Evolutionary conservation across 2,329 filamentous ascomycete species (phyloP).

Genomic region (Thermoascus crustaceus): DNA sequence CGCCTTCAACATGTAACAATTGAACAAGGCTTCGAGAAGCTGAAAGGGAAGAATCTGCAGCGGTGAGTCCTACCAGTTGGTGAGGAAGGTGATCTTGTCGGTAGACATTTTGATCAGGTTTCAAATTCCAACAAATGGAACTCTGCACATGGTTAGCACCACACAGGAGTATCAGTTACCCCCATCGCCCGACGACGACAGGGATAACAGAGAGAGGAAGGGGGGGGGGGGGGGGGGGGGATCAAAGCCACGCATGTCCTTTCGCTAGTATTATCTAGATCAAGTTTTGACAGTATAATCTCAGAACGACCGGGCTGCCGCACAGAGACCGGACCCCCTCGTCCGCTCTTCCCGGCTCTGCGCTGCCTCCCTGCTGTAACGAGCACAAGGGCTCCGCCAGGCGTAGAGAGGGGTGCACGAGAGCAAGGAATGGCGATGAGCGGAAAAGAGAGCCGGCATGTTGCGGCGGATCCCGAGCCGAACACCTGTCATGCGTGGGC

Average conservation of each 20-base stretch:
- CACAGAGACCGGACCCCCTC: constrained; percentile 14
- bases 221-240: constrained; percentile 27
- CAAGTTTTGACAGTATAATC: constrained; percentile 76
- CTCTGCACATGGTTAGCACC: constrained; percentile 8
- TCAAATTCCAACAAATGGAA: constrained; percentile 18
- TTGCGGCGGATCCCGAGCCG: constrained; percentile 11
- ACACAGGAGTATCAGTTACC: not conserved
- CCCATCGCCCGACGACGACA: constrained; percentile 1
- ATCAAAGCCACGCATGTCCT: constrained; percentile 68
- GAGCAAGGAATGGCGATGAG: no score
- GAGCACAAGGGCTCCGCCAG: no score
- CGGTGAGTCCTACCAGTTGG: constrained; percentile 59
- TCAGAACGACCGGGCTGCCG: constrained; percentile 47
- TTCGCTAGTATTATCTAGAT: constrained; percentile 84
- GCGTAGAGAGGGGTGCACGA: no score
- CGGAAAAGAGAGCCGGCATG: constrained; percentile 8
- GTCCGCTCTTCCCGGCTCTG: constrained; percentile 19
- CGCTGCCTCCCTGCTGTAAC: constrained; percentile 1
- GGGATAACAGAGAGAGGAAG: constrained; percentile 8
- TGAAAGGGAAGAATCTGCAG: not conserved
- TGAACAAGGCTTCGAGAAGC: not conserved
- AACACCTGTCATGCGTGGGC: constrained; percentile 40
- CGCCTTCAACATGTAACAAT: not conserved
- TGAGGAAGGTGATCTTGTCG: constrained; percentile 77
- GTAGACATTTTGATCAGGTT: constrained; percentile 58